Conservation (phyloP, 257 asterid species). For the Mitragyna speciosa region DNA sequence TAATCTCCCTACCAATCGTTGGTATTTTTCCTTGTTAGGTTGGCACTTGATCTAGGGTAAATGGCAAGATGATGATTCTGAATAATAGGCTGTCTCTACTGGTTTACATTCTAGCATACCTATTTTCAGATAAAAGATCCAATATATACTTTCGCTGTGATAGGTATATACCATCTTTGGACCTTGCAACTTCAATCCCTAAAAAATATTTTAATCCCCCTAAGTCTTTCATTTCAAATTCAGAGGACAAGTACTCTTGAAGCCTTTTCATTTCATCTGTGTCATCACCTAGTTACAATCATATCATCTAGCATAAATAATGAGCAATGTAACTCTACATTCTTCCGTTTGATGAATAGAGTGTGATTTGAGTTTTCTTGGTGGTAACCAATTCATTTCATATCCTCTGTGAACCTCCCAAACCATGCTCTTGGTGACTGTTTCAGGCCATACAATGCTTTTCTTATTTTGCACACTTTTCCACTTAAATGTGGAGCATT, state of each 20-base stretch:
- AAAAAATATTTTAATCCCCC: neutral
- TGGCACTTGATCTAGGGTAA: neutral
- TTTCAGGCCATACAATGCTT: neutral
- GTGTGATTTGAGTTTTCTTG: neutral
- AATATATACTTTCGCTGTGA: neutral
- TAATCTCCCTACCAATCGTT: neutral
- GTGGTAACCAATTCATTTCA: too few relatives aligned
- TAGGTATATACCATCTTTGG: neutral
- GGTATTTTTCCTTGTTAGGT: neutral
- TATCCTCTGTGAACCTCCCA: neutral
- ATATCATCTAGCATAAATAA: neutral
- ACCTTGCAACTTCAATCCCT: neutral
- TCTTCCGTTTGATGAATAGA: neutral
- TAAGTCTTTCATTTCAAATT: neutral
- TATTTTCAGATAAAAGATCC: neutral
- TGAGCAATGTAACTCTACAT: neutral
- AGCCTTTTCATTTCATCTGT: neutral
- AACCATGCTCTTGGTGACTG: neutral
- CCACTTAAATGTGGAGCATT: neutral
- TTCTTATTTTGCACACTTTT: neutral
- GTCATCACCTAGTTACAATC: neutral
- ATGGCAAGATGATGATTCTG: neutral
- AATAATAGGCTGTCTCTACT: neutral
- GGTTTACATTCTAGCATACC: neutral
- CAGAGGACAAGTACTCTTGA: neutral